A percentile compares a stretch with the other conserved stretches of the same genome.
Conservation (phyloP, 768 basidiomycete genomes). For the Hericium rajendrae region DNA sequence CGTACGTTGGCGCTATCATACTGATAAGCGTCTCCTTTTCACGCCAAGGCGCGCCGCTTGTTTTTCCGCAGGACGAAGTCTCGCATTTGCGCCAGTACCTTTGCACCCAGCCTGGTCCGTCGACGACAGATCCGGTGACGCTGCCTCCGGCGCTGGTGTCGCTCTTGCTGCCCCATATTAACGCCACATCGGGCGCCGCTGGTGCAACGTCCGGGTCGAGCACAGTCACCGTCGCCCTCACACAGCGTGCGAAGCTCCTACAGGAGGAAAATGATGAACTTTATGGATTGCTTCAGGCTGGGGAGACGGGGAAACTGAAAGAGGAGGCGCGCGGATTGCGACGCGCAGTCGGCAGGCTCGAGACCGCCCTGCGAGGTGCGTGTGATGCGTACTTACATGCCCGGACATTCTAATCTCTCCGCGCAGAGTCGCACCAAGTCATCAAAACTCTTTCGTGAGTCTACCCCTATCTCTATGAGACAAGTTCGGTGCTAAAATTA, state of each 20-base stretch:
- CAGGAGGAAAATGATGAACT: constrained; percentile 87
- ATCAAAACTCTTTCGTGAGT: constrained; percentile 67
- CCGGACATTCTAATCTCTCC: constrained; percentile 1
- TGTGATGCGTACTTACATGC: constrained; percentile 2
- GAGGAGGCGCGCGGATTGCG: constrained; percentile 70
- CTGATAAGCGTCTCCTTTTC: not conserved
- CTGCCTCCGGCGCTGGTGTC: constrained; percentile 65
- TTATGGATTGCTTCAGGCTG: constrained; percentile 61
- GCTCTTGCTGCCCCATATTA: constrained; percentile 58
- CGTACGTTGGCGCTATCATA: constrained; percentile 36
- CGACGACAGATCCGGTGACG: constrained; percentile 52
- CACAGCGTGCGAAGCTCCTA: constrained; percentile 58
- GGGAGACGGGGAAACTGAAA: constrained; percentile 74
- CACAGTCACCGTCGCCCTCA: constrained; percentile 65
- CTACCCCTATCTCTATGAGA: constrained; percentile 1
- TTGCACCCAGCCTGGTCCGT: constrained; percentile 46
- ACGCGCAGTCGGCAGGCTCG: constrained; percentile 57
- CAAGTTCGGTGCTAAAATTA: constrained; percentile 5
- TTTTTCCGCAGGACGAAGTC: constrained; percentile 56
- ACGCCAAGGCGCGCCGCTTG: constrained; percentile 4
- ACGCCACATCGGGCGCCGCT: constrained; percentile 26
- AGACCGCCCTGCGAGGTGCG: constrained; percentile 69
- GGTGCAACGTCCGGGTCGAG: constrained; percentile 25
- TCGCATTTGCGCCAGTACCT: constrained; percentile 58
- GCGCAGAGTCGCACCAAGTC: constrained; percentile 66